These are phyloP conservation scores for Phytophthora fragariae DNA, from an alignment of 352 stramenopile genomes.

Conservation along the genomic window DNA sequence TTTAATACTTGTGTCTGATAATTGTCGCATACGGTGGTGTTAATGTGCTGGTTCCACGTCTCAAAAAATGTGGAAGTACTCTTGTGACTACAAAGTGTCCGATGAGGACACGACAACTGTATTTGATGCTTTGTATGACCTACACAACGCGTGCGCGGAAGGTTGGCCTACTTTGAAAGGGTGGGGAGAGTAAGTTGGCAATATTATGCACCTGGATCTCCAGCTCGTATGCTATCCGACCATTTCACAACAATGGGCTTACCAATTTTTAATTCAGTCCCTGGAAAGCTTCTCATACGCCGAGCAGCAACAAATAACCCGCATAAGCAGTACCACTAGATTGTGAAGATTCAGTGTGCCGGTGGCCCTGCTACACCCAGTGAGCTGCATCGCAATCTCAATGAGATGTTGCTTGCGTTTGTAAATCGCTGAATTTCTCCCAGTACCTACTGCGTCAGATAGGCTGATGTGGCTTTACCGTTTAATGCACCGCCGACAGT, in stretches of 20 bases:
- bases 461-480: slow-evolving; percentile 11
- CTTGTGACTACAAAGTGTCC: background rate
- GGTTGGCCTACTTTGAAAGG: background rate
- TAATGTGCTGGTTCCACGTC: slow-evolving; percentile 16
- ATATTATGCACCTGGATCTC: background rate
- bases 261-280: background rate
- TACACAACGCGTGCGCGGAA: background rate
- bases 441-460: background rate
- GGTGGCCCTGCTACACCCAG: background rate
- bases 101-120: background rate
- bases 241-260: slow-evolving; percentile 3
- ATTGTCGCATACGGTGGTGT: background rate
- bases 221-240: background rate
- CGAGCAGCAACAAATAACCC: slow-evolving; percentile 11
- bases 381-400: slow-evolving; percentile 4
- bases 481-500: background rate
- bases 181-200: background rate
- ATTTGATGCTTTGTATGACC: slow-evolving; percentile 11
- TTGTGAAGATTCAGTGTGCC: slow-evolving; percentile 1
- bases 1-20: slow-evolving; percentile 4
- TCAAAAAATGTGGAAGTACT: slow-evolving; percentile 16
- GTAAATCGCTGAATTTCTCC: background rate
- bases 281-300: slow-evolving; percentile 12
- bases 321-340: slow-evolving; percentile 12
- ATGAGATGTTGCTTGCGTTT: background rate